phyloP scores from a whole-genome alignment of 2,329 filamentous ascomycete species.

The Microdochium bolleyi region DNA sequence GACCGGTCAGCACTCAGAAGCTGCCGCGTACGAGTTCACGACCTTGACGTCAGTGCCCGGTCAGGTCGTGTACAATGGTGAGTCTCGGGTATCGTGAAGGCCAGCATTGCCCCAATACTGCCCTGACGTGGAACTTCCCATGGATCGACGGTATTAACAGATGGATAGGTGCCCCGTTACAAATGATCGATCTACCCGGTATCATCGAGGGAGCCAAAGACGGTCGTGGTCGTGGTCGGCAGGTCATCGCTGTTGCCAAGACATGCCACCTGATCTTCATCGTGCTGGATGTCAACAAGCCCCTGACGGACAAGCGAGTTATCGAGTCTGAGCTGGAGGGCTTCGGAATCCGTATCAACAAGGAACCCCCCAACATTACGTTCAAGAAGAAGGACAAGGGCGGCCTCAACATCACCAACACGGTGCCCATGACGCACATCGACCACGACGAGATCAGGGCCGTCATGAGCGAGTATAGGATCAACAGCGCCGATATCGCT shows the following conservation, averaged over 20 bases:
- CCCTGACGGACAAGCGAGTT: constrained; percentile 89
- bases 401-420: constrained; percentile 92
- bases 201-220: constrained; percentile 99
- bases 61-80: constrained; percentile 87
- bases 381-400: constrained; percentile 99
- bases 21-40: constrained; percentile 96
- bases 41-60: constrained; percentile 95
- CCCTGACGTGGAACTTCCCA: too few relatives aligned
- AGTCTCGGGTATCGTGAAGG: constrained; percentile 4
- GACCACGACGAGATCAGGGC: constrained; percentile 95
- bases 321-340: constrained; percentile 95
- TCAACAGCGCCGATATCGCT: constrained; percentile 92
- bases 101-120: neutral
- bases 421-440: constrained; percentile 84
- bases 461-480: constrained; percentile 94
- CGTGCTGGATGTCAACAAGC: constrained; percentile 96
- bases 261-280: constrained; percentile 99
- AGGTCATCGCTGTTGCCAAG: constrained; percentile 98
- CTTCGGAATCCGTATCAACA: constrained; percentile 97
- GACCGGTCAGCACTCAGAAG: constrained; percentile 96
- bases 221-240: constrained; percentile 91
- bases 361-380: constrained; percentile 94
- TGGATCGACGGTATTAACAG: too few relatives aligned
- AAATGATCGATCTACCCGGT: constrained; percentile 96
- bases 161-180: constrained; percentile 79